Evolutionary conservation across 176 grass and related monocot genomes (phyloP), one percentile per base, ranked within the genome.

Genomic region (Eremochloa ophiuroides): DNA sequence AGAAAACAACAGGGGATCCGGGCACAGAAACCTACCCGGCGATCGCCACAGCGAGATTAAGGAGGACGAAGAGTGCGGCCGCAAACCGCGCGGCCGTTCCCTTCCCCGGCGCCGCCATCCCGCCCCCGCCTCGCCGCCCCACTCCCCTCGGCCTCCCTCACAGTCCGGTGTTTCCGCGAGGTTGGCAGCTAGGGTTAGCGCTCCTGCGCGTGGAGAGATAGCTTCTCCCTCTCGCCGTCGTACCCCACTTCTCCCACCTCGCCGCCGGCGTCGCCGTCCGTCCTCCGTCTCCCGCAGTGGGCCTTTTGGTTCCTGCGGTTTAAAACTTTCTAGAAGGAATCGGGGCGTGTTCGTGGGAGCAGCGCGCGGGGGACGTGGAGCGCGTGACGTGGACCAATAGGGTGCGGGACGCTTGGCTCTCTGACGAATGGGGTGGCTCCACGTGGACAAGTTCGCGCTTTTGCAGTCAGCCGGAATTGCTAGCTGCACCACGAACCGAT

Each of bases 301-400:
- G 55, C 26, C 28, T 42, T 37, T 66, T 42, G 75, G 59, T 15
- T 35, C 59, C 29, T 47, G 83, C 78, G 66, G 73, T 65, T 85
- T 82, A 73, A 85, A 72, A 61, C 78, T 53, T 73, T 82, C 87
- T 58, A 67, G 79, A 86, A 86, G 46, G 71, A 82, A 82, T 82
- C 55, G 26, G 59, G 58, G 64, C 48, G 31, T 14, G 10, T 22
- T 22, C 16, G 72, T 11, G 23, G 41, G 10, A 43, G 60, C 7
- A 46, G 75, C 17, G 40, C 34, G 41, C 25, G 56, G 56, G 44
- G 73, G 71, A 89, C 88, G 88, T 86, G 79, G 83, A 82, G 8
- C 10, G 16, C 28, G 72, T 78, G 88, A 78, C 83, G 88, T 89
- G 88, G 79, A 71, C 83, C 88, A 89, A 89, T 89, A 34, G 51